These are phyloP conservation scores for Byssothecium circinans DNA, from an alignment of 2,329 filamentous ascomycete species.

Conservation along the genomic window DNA sequence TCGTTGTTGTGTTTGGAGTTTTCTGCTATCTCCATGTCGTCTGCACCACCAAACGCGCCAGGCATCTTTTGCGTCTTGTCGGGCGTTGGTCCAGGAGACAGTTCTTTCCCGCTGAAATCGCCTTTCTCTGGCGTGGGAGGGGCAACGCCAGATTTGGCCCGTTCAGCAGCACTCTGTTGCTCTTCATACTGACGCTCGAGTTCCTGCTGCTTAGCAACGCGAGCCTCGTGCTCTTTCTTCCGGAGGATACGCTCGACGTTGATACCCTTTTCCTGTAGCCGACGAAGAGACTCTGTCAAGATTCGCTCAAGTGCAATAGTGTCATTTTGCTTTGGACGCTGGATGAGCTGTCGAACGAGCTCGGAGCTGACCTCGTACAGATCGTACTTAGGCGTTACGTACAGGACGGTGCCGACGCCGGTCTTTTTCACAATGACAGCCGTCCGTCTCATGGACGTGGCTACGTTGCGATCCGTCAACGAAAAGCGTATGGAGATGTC, in stretches of 20 bases:
- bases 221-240: conserved; percentile 82
- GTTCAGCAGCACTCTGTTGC: conserved; percentile 47
- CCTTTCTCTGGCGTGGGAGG: conserved; percentile 28
- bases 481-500: conserved; percentile 76
- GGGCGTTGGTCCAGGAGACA: conserved; percentile 17
- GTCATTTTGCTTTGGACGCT: conserved; percentile 82
- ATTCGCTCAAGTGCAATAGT: conserved; percentile 91
- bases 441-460: conserved; percentile 53
- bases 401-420: conserved; percentile 67
- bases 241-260: conserved; percentile 94
- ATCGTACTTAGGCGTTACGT: conserved; percentile 74
- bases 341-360: conserved; percentile 77
- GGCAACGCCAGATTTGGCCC: conserved; percentile 26
- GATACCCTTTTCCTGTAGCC: conserved; percentile 84
- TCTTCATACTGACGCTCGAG: conserved; percentile 67
- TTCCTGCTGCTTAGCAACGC: conserved; percentile 82
- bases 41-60: conserved; percentile 41
- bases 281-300: conserved; percentile 78
- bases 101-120: neutral
- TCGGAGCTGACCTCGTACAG: conserved; percentile 92
- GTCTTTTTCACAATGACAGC: conserved; percentile 74
- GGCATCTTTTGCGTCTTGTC: conserved; percentile 39
- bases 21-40: conserved; percentile 32
- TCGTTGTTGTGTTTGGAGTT: conserved; percentile 17
- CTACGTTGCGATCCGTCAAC: conserved; percentile 69